Evolutionary conservation across 257 asterid species (phyloP).

Genomic region (Solanum rostratum): DNA sequence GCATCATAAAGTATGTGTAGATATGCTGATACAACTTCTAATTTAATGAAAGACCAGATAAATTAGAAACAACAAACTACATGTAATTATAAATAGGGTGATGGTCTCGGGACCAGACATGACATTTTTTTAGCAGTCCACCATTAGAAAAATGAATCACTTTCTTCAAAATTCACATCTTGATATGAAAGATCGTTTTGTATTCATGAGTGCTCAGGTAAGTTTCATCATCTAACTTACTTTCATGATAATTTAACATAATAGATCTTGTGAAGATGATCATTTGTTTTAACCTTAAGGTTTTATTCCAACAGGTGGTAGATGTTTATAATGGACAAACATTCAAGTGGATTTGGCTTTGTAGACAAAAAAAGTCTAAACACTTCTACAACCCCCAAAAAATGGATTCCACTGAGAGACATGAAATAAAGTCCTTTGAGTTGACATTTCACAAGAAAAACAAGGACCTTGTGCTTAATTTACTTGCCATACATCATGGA

Average conservation of each 20-base stretch:
- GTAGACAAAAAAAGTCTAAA: neutral
- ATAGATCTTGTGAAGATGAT: neutral
- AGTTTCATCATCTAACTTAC: neutral
- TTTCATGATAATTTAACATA: neutral
- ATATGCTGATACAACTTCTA: no score
- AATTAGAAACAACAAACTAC: no score
- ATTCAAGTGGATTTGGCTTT: neutral
- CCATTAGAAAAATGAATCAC: no score
- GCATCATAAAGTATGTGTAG: no score
- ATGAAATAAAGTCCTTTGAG: conserved; percentile 4
- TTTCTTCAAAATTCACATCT: no score
- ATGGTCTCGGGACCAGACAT: no score
- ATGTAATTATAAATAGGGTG: no score
- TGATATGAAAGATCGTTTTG: no score
- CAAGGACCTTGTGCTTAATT: neutral
- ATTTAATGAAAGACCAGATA: no score
- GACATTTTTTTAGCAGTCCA: no score
- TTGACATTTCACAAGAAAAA: neutral
- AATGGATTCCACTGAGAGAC: neutral
- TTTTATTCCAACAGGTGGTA: neutral
- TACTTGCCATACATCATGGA: conserved; percentile 11
- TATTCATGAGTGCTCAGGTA: no score
- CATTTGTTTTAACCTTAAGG: neutral
- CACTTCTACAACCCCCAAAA: neutral
- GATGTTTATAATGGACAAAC: neutral